phyloP scores from a whole-genome alignment of 176 grass and related monocot species.

The Oryza glaberrima region DNA sequence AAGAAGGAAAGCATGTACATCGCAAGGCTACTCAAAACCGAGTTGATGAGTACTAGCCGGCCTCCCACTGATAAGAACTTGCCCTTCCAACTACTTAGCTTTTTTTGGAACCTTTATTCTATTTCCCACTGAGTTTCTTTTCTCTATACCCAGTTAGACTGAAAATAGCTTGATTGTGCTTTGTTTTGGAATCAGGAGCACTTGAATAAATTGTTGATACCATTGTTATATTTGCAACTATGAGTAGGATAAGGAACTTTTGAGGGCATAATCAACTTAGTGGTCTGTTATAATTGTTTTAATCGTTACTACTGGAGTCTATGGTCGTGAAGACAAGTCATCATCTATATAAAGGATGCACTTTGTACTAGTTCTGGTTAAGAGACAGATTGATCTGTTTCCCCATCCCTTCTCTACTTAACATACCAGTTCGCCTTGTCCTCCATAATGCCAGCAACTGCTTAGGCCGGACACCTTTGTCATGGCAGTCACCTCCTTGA shows the following conservation, averaged over 20 bases:
- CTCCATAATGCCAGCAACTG: not conserved
- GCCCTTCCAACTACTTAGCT: no score
- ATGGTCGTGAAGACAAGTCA: not conserved
- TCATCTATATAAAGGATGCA: not conserved
- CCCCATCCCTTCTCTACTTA: not conserved
- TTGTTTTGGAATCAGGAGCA: not conserved
- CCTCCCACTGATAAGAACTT: no score
- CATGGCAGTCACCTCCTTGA: not conserved
- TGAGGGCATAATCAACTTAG: not conserved
- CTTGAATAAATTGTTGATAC: not conserved
- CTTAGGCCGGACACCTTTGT: not conserved
- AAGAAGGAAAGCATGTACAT: no score
- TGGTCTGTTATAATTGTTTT: not conserved
- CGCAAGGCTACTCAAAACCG: no score
- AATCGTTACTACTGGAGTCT: not conserved
- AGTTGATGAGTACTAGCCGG: no score
- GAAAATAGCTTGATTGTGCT: conserved; percentile 11
- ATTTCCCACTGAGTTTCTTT: not conserved
- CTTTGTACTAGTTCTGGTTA: not conserved
- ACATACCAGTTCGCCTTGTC: not conserved
- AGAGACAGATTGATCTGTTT: not conserved
- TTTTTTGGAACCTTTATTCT: no score
- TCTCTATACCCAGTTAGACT: not conserved
- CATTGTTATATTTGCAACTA: not conserved
- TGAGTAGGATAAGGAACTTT: not conserved